These are phyloP conservation scores for Citrus inodora DNA, from an alignment of 345 rosid genomes.

Conservation along the genomic window DNA sequence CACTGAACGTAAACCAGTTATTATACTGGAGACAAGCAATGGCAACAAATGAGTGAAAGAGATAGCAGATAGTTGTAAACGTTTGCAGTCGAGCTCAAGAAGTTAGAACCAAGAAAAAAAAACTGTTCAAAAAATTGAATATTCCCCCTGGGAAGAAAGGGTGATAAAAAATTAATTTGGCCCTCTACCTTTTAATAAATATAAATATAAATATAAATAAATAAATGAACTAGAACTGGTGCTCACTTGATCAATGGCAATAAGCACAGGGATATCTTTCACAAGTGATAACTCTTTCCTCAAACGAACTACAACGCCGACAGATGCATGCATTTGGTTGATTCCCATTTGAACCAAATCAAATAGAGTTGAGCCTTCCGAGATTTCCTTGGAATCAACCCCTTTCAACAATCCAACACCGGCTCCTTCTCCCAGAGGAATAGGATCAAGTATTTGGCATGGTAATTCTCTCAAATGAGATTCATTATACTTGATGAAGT, in stretches of 20 bases:
- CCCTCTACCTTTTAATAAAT: no score
- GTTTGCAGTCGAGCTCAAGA: neutral
- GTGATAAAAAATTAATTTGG: no score
- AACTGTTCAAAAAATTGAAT: neutral
- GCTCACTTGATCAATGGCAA: constrained; percentile 95
- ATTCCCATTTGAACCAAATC: constrained; percentile 82
- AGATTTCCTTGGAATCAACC: constrained; percentile 51
- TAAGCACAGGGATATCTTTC: constrained; percentile 81
- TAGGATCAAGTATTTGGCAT: constrained; percentile 74
- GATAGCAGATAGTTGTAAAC: neutral
- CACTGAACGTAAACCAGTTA: constrained; percentile 96
- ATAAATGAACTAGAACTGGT: neutral
- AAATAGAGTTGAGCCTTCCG: constrained; percentile 68
- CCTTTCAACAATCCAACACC: constrained; percentile 93
- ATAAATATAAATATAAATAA: no score
- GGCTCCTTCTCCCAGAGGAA: constrained; percentile 86
- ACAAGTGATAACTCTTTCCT: constrained; percentile 88
- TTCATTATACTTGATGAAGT: constrained; percentile 68
- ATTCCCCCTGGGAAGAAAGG: neutral
- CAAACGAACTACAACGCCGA: constrained; percentile 72
- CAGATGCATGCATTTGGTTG: constrained; percentile 78
- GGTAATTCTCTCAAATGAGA: constrained; percentile 53
- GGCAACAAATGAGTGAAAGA: constrained; percentile 22
- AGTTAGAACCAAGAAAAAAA: neutral
- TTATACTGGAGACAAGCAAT: constrained; percentile 58